A percentile compares a stretch with the other conserved stretches of the same genome.
These are phyloP conservation scores for Helichrysum umbraculigerum DNA, from an alignment of 129 eudicot species.

Conservation along the genomic window DNA sequence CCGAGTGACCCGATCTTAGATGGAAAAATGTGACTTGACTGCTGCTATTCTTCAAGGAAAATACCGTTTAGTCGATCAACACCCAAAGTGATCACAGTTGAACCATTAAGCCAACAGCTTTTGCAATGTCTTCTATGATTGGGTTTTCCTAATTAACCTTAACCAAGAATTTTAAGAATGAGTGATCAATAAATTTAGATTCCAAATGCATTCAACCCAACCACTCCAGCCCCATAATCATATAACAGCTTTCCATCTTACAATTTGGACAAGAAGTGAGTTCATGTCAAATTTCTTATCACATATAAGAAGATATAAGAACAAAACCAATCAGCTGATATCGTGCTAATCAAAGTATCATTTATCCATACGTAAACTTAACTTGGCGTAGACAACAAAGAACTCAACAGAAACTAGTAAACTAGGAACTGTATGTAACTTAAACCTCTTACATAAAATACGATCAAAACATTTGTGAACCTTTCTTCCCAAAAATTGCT, in stretches of 20 bases:
- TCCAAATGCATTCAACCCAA: background rate
- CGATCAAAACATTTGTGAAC: slow-evolving; percentile 31
- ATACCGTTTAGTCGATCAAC: background rate
- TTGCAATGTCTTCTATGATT: too few relatives aligned
- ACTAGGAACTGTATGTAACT: background rate
- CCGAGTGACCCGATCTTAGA: background rate
- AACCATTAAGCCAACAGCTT: too few relatives aligned
- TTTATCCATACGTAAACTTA: background rate
- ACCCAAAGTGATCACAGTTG: background rate
- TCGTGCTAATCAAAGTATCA: slow-evolving; percentile 1
- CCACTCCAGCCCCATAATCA: background rate
- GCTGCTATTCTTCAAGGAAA: background rate
- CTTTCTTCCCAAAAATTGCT: slow-evolving; percentile 74
- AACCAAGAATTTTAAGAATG: background rate
- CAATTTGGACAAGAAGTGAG: background rate
- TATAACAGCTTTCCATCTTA: background rate
- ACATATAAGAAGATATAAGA: background rate
- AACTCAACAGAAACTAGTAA: background rate
- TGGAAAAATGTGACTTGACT: background rate
- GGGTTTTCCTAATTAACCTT: background rate
- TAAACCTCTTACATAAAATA: background rate
- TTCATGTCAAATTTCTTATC: background rate
- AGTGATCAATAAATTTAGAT: background rate
- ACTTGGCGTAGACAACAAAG: background rate
- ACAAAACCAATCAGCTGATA: slow-evolving; percentile 1